A percentile compares a stretch with the other conserved stretches of the same genome.
phyloP scores from a whole-genome alignment of 2,329 filamentous ascomycete genomes.

The Lachnellula suecica region DNA sequence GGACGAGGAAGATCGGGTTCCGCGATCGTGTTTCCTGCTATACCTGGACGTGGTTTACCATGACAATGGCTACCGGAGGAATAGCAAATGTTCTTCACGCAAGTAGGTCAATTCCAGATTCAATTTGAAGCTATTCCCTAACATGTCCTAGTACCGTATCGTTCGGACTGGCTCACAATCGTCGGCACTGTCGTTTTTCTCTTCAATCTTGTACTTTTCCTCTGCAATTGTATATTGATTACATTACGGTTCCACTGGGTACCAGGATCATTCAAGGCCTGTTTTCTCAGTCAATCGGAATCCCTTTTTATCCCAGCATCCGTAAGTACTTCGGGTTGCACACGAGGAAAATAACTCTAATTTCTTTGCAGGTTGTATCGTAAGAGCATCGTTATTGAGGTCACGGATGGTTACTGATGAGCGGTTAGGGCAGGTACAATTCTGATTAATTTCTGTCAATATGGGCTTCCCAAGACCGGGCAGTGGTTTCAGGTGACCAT shows the following conservation, averaged over 20 bases:
- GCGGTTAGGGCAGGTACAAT: conserved; percentile 67
- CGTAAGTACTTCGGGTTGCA: conserved; percentile 38
- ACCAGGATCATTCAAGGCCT: conserved; percentile 68
- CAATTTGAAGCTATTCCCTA: conserved; percentile 19
- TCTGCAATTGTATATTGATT: conserved; percentile 63
- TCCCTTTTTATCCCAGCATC: conserved; percentile 73
- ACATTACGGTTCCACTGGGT: conserved; percentile 67
- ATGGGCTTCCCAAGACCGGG: conserved; percentile 62
- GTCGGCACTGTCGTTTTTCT: conserved; percentile 62
- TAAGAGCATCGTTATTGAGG: conserved; percentile 47
- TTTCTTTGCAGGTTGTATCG: conserved; percentile 41
- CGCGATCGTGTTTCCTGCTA: conserved; percentile 52
- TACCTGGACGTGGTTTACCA: conserved; percentile 76
- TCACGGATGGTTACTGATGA: conserved; percentile 46
- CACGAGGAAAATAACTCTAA: conserved; percentile 14
- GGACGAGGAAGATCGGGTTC: conserved; percentile 40
- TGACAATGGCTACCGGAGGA: conserved; percentile 52
- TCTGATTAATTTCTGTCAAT: conserved; percentile 76
- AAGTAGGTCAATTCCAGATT: conserved; percentile 39
- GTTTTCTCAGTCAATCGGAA: conserved; percentile 75
- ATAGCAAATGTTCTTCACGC: conserved; percentile 53
- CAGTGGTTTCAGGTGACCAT: conserved; percentile 61
- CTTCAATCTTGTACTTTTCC: conserved; percentile 62
- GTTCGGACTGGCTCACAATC: conserved; percentile 53
- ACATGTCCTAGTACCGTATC: conserved; percentile 47